These are phyloP conservation scores for Trichoderma afroharzianum DNA, from an alignment of 2,329 filamentous ascomycete genomes.

Conservation along the genomic window DNA sequence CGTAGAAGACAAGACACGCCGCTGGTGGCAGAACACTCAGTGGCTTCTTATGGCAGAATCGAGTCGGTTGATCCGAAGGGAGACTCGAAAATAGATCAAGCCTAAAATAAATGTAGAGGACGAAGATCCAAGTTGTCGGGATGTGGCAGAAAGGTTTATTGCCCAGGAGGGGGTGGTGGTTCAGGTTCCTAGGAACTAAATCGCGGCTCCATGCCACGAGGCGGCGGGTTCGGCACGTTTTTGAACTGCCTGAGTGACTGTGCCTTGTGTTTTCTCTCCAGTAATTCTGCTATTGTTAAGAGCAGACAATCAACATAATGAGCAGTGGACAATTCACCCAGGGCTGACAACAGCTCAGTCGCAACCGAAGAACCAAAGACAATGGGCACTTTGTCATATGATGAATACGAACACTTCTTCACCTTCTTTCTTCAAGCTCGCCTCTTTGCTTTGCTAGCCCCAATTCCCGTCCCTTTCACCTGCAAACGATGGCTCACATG, in stretches of 20 bases:
- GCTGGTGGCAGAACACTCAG: not conserved
- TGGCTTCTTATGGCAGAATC: not conserved
- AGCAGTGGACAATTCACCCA: not conserved
- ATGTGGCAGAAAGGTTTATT: slow-evolving; percentile 5
- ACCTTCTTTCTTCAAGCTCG: not conserved
- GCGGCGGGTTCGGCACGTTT: not conserved
- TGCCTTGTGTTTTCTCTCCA: not conserved
- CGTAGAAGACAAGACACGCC: not conserved
- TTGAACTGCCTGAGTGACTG: not conserved
- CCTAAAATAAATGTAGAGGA: not conserved
- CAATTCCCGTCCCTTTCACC: not conserved
- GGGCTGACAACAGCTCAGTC: not conserved
- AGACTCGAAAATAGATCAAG: not conserved
- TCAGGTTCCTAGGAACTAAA: not conserved
- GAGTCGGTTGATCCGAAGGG: not conserved
- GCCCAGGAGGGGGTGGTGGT: not conserved
- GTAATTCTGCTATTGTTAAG: not conserved
- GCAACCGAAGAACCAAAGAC: not conserved
- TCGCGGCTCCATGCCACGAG: not conserved
- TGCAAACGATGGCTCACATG: not conserved
- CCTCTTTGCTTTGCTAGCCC: not conserved
- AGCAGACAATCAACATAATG: not conserved
- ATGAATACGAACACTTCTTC: not conserved
- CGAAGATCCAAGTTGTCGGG: not conserved
- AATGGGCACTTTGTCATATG: not conserved